Conservation (phyloP, 2,329 filamentous ascomycete species). For the Fusarium drepaniforme region DNA sequence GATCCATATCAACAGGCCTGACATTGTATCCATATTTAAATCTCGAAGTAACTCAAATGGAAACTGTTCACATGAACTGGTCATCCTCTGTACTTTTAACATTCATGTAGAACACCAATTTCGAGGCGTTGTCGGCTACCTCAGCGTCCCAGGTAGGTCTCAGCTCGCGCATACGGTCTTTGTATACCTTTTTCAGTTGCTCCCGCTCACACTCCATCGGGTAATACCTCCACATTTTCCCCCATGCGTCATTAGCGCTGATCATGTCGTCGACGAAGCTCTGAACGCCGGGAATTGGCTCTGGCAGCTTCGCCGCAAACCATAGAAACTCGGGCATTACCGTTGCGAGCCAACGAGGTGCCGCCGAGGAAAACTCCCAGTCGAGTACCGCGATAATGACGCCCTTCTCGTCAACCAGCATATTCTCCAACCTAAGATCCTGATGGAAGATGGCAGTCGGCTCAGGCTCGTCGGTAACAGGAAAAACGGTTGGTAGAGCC, state of each 20-base stretch:
- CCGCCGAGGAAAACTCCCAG: slow-evolving; percentile 56
- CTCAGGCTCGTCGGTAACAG: neutral
- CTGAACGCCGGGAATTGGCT: neutral
- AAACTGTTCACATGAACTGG: no score
- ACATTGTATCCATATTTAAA: no score
- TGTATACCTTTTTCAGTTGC: slow-evolving; percentile 48
- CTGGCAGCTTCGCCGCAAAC: slow-evolving; percentile 40
- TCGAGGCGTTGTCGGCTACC: slow-evolving; percentile 33
- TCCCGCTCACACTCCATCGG: slow-evolving; percentile 55
- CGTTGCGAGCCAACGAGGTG: slow-evolving; percentile 54
- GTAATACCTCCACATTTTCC: slow-evolving; percentile 43
- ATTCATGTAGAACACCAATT: slow-evolving; percentile 45
- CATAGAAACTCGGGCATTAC: slow-evolving; percentile 51
- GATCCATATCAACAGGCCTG: no score
- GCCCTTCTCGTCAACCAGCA: slow-evolving; percentile 54
- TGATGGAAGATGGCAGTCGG: slow-evolving; percentile 47
- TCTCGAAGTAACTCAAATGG: no score
- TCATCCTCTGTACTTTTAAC: neutral
- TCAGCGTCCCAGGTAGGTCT: slow-evolving; percentile 49
- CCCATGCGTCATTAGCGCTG: no score
- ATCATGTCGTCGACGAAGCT: slow-evolving; percentile 41
- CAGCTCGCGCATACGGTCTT: slow-evolving; percentile 45
- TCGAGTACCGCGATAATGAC: slow-evolving; percentile 53
- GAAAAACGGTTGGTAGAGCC: neutral
- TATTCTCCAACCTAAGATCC: slow-evolving; percentile 54